Base-by-base conservation (phyloP, 495 filamentous ascomycete genomes). In the Penicillium coffeae region DNA sequence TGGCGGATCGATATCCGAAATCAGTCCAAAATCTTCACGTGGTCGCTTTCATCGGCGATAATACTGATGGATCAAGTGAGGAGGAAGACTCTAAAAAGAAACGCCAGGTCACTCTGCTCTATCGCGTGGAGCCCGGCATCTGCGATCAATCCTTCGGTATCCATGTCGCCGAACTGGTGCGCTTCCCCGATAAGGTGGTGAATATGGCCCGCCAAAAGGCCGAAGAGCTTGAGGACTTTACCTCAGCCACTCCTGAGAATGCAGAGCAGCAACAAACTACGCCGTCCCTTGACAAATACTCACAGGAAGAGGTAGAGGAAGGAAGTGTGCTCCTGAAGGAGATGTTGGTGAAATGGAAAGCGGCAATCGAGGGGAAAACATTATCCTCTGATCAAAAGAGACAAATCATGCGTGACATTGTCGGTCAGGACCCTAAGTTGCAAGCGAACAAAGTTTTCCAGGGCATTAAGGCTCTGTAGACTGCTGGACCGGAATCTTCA, bases 171-270 rank as follows among this genome's bases (percentile, higher is more conserved):
- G 93, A 99, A 71, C 81, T 99, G 1, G 93, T 99, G 8, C 81
- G 91, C n/a, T 99, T 99, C 75, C 93, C 93, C 2, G 82, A 87
- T 44, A 99, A 97, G 69, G 93, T 99, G 4, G 87, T 99, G 45
- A 90, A 90, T 57, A 99, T 97, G 93, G 93, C 93, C 20, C 95
- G 94, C 71, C 82, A 93, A 51, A 97, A 97, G 70, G 93, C 93
- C 1, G 93, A 96, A 64, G 93, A 99, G 75, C 76, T 99, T 14
- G 93, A 99, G 66, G 93, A 98, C 64, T 98, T 98, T 58, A 87
- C 88, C 0, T 83, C 83, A 43, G 67, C 72, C 0, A 55, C 64
- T 19, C 48, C 51, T 3, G 60, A 66, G 48, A 84, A 85, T 88
- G 58, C 79, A 83, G 59, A 85, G 82, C 32, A 54, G 19, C 74